These are phyloP conservation scores for Spathaspora jeffriesii DNA, from an alignment of 1,139 yeast genomes.

Conservation along the genomic window DNA sequence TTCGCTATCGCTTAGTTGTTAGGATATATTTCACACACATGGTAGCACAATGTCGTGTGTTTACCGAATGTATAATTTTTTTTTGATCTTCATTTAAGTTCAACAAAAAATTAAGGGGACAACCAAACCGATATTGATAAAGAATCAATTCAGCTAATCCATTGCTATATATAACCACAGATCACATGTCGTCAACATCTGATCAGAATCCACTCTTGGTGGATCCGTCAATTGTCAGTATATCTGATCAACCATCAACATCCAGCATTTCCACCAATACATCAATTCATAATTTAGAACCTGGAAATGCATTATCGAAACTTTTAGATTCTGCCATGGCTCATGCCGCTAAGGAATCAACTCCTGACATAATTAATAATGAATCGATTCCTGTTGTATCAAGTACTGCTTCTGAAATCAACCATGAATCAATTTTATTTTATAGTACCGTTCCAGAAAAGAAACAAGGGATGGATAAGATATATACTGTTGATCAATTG, in stretches of 20 bases:
- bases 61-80: not conserved
- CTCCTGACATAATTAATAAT: constrained; percentile 33
- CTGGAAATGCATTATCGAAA: constrained; percentile 42
- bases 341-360: constrained; percentile 49
- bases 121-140: not conserved
- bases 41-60: not conserved
- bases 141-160: not conserved
- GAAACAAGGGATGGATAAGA: constrained; percentile 16
- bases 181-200: constrained; percentile 7
- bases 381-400: not conserved
- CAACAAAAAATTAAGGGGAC: constrained; percentile 1
- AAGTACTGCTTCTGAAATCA: constrained; percentile 7
- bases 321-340: constrained; percentile 45
- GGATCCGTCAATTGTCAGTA: constrained; percentile 37
- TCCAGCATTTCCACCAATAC: constrained; percentile 1
- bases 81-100: not conserved
- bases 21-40: too few relatives aligned
- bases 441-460: constrained; percentile 13
- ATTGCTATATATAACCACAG: not conserved
- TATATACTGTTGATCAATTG: constrained; percentile 42
- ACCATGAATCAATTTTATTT: constrained; percentile 4
- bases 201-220: constrained; percentile 23
- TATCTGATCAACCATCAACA: constrained; percentile 11
- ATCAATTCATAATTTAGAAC: constrained; percentile 19
- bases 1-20: too few relatives aligned